These are phyloP conservation scores for Smallanthus sonchifolius DNA, from an alignment of 129 eudicot genomes.

Conservation along the genomic window DNA sequence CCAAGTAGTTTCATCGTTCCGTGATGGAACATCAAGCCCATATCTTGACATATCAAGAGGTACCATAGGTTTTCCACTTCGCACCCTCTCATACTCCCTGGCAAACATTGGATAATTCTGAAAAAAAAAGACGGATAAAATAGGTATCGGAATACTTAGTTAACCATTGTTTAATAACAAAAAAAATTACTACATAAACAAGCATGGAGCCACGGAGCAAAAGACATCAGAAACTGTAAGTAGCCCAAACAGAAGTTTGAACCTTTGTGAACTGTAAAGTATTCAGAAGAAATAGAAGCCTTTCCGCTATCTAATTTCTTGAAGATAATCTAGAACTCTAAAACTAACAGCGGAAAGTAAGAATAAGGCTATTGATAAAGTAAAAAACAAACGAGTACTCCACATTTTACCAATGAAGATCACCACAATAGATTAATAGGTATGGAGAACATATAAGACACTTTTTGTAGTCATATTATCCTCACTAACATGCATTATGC, in stretches of 20 bases:
- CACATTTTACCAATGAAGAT: not conserved
- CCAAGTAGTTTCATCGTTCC: constrained; percentile 94
- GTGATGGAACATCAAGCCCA: constrained; percentile 75
- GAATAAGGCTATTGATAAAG: constrained; percentile 4
- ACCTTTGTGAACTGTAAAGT: not conserved
- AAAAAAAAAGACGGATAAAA: constrained; percentile 3
- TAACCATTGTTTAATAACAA: constrained; percentile 3
- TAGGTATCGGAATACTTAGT: not conserved
- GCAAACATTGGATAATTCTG: constrained; percentile 97
- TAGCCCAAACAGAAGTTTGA: not conserved
- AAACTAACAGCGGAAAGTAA: not conserved
- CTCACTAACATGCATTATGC: not conserved
- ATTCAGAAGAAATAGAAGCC: not conserved
- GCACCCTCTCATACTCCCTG: constrained; percentile 87
- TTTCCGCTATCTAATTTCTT: not conserved
- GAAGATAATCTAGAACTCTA: not conserved
- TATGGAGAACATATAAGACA: not conserved
- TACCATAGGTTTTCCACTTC: constrained; percentile 85
- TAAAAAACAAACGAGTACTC: constrained; percentile 1
- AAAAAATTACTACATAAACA: constrained; percentile 4
- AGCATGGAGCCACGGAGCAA: not conserved
- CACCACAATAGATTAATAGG: not conserved
- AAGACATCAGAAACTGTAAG: not conserved
- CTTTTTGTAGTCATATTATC: not conserved
- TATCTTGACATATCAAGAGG: constrained; percentile 89